Evolutionary conservation across 768 basidiomycete species (phyloP).

Genomic region (Dacryopinax spathularia): DNA sequence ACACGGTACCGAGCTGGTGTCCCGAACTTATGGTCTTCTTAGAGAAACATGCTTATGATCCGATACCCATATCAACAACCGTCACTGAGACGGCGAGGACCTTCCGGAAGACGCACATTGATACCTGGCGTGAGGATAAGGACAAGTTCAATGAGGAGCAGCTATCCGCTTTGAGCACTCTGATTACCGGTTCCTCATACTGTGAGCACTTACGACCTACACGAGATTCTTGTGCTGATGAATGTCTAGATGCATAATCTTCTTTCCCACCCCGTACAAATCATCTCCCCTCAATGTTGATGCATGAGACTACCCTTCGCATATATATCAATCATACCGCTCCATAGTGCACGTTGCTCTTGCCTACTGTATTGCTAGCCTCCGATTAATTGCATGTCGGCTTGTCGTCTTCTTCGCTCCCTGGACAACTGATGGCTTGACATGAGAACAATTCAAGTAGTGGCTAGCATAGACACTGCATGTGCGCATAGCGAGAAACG

Average conservation of each 20-base stretch:
- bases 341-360: no score
- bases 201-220: conserved; percentile 28
- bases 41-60: conserved; percentile 75
- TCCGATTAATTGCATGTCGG: no score
- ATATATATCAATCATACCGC: no score
- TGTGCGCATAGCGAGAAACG: no score
- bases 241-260: background rate
- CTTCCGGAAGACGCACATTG: conserved; percentile 25
- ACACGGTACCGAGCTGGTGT: conserved; percentile 91
- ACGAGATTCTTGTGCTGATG: background rate
- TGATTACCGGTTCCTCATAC: conserved; percentile 73
- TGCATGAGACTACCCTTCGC: no score
- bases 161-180: conserved; percentile 62
- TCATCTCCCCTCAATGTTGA: no score
- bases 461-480: no score
- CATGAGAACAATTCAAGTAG: no score
- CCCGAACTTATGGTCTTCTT: conserved; percentile 68
- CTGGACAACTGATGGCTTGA: no score
- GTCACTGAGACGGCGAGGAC: conserved; percentile 18
- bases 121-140: conserved; percentile 82
- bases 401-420: no score
- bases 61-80: conserved; percentile 30
- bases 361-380: no score
- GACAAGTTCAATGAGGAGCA: conserved; percentile 79
- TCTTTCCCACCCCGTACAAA: no score